Conservation (phyloP, 352 stramenopile genomes). For the Pythium periplocum region DNA sequence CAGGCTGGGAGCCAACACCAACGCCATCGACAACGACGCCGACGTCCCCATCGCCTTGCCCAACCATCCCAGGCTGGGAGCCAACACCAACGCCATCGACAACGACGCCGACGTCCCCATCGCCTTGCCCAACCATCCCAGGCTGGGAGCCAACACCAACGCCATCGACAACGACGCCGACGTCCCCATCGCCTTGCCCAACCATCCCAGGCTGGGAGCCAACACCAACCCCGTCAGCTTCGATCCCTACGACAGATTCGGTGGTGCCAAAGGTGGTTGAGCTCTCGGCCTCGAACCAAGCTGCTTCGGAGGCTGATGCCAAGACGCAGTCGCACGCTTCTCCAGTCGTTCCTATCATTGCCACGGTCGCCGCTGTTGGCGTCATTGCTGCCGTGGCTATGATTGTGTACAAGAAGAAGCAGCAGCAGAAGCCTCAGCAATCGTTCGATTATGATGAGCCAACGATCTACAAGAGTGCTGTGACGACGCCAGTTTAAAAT, state of each 20-base stretch:
- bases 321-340: constrained; percentile 1
- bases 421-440: not conserved
- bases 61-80: no score
- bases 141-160: no score
- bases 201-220: no score
- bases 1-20: no score
- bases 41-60: no score
- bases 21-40: no score
- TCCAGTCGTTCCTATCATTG: constrained; percentile 1
- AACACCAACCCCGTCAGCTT: constrained; percentile 1
- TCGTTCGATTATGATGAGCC: not conserved
- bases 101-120: no score
- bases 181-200: not conserved
- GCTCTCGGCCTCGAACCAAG: constrained; percentile 1
- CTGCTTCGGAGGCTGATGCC: not conserved
- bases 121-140: no score
- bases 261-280: constrained; percentile 1
- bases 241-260: constrained; percentile 5
- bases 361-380: constrained; percentile 10
- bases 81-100: no score
- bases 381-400: constrained; percentile 5
- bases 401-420: constrained; percentile 10
- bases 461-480: constrained; percentile 11
- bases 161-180: not conserved
- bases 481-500: constrained; percentile 16